Base-by-base conservation (phyloP, 2,329 filamentous ascomycete genomes). In the Rhynchosporium secalis region DNA sequence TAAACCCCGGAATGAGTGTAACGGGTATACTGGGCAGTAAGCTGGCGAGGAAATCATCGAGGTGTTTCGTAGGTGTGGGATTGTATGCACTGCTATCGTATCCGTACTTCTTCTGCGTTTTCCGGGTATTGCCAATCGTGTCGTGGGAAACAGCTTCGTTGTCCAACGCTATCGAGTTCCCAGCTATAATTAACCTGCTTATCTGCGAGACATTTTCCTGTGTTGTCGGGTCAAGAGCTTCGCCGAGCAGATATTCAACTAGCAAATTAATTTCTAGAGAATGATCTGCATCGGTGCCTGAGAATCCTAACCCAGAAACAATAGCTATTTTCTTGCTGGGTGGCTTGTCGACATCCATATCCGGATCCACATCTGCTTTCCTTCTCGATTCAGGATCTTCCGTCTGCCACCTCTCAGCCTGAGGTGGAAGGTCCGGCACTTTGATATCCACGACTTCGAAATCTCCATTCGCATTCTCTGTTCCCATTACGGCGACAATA, bases 21-120 rank as follows among this genome's bases (percentile, higher is more conserved):
- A 99, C 81, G 3, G 95, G 93, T 31, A 99, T 85, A 15, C 88
- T 90, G 1, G 93, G 92, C 3, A 99, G 84, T 12, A 99, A 80
- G 52, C 89, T 83, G 1, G 89, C 81, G 40, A 99, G 83, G 74
- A 96, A 95, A 5, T 84, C 82, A 78, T 99, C 95, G 40, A 99
- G 83, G 52, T 91, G 87, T 61, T 89, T 86, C 3, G 91, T 92
- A 0, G 95, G 95, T 1, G 89, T 81, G 1, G 94, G 82, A 73
- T 99, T 96, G 80, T 97, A 99, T 0, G 89, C 77, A 60, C 88
- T 87, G 62, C 91, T 86, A 75, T 99, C 95, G 78, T 98, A 98
- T 64, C 95, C 94, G 77, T 97, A 98, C 74, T 96, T 96, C 75
- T 92, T 96, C 56, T 81, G 77, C 69, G 65, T 78, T 66, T 74